Evolutionary conservation across 2,329 filamentous ascomycete genomes (phyloP).

Genomic region (Zasmidium cellare): DNA sequence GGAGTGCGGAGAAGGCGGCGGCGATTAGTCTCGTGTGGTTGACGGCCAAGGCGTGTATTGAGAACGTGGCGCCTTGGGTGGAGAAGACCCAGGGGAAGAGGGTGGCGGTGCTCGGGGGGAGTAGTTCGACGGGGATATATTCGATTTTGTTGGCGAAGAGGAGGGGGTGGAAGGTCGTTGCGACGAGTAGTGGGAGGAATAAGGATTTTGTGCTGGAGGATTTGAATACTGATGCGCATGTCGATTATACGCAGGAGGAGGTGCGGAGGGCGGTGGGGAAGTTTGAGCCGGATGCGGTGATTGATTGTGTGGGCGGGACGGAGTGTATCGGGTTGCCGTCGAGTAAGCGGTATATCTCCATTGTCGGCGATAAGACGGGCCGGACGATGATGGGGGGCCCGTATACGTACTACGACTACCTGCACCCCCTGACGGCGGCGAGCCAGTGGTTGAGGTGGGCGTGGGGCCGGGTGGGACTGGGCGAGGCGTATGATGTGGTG

Average conservation of each 20-base stretch:
- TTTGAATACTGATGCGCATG: conserved; percentile 63
- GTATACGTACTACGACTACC: conserved; percentile 31
- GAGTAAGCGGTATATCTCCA: conserved; percentile 51
- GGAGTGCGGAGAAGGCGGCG: conserved; percentile 34
- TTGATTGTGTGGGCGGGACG: conserved; percentile 60
- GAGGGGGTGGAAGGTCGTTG: conserved; percentile 37
- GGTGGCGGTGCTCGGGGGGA: conserved; percentile 35
- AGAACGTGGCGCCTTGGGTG: conserved; percentile 28
- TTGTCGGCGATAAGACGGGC: conserved; percentile 38
- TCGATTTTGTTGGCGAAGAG: conserved; percentile 32
- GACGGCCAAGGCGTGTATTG: conserved; percentile 34
- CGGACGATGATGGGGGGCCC: conserved; percentile 35
- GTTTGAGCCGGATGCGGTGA: conserved; percentile 53
- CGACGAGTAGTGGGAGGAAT: conserved; percentile 61
- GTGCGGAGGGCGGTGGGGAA: conserved; percentile 53
- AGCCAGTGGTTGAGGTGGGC: conserved; percentile 34
- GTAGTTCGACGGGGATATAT: conserved; percentile 35
- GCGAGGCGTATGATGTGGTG: conserved; percentile 41
- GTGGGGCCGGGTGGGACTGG: conserved; percentile 40
- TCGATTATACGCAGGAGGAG: conserved; percentile 59
- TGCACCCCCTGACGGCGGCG: conserved; percentile 23
- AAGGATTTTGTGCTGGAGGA: conserved; percentile 53
- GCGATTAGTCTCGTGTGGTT: conserved; percentile 35
- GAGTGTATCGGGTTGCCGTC: conserved; percentile 40
- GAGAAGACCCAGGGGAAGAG: conserved; percentile 25